Conservation (phyloP, 1,139 yeast species). For the Saccharomyces hybrid region DNA sequence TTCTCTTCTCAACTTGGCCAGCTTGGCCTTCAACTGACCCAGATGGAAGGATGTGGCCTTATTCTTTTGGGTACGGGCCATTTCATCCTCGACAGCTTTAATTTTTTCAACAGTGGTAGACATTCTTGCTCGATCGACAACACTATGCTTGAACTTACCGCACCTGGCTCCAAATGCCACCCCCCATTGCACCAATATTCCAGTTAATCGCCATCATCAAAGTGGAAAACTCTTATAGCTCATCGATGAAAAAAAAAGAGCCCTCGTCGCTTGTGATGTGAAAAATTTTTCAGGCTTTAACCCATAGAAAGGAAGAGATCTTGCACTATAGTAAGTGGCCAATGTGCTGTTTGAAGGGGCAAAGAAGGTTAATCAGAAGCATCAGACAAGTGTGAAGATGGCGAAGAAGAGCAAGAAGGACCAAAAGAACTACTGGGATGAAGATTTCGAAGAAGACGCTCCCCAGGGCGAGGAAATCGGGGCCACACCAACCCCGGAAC, state of each 20-base stretch:
- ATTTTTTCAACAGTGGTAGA: too few relatives aligned
- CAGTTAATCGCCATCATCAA: neutral
- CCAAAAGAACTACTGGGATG: conserved; percentile 72
- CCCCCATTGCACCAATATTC: neutral
- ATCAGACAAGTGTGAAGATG: conserved; percentile 35
- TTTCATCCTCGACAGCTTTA: too few relatives aligned
- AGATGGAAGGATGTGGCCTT: too few relatives aligned
- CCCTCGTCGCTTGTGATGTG: conserved; percentile 8
- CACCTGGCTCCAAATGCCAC: neutral
- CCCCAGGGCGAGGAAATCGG: conserved; percentile 55
- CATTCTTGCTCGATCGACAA: neutral
- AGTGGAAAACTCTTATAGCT: conserved; percentile 4
- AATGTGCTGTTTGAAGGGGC: conserved; percentile 22
- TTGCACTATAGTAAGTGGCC: neutral
- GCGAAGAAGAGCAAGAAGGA: conserved; percentile 43
- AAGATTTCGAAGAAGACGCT: conserved; percentile 54
- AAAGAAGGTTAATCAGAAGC: conserved; percentile 43
- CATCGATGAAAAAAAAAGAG: conserved; percentile 7
- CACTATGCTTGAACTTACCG: neutral
- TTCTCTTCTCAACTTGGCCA: too few relatives aligned
- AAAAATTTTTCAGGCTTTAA: conserved; percentile 9
- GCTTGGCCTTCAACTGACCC: too few relatives aligned
- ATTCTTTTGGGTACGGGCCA: too few relatives aligned
- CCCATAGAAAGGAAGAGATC: neutral
- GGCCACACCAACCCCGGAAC: conserved; percentile 14